These are phyloP conservation scores for Erucastrum elatum DNA, from an alignment of 345 rosid species.

Conservation along the genomic window DNA sequence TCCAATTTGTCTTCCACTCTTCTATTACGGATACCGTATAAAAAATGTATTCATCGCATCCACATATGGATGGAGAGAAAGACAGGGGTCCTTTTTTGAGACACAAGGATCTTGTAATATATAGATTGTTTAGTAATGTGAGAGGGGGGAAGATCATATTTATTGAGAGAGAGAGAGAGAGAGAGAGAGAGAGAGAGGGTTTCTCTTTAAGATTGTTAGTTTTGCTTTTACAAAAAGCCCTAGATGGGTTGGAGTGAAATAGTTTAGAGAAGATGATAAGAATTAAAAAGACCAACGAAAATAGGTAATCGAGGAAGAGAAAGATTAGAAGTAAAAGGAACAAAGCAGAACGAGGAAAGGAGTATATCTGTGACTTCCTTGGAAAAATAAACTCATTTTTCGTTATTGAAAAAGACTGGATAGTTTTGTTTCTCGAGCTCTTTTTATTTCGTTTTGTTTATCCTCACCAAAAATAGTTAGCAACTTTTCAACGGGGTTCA, in stretches of 20 bases:
- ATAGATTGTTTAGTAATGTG: constrained; percentile 3
- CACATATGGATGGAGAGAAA: neutral
- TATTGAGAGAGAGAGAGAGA: constrained; percentile 34
- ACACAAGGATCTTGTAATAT: neutral
- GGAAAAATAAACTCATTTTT: constrained; percentile 15
- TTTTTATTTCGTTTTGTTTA: neutral
- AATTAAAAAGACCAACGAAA: constrained; percentile 23
- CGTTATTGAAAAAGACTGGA: neutral
- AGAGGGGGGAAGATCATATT: constrained; percentile 15
- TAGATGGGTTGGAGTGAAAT: constrained; percentile 43
- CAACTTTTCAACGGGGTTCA: constrained; percentile 31
- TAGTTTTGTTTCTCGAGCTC: neutral
- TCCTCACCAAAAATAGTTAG: constrained; percentile 6
- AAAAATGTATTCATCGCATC: neutral
- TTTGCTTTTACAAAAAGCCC: constrained; percentile 15
- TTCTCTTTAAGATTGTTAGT: neutral
- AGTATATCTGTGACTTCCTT: constrained; percentile 4
- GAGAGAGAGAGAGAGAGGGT: constrained; percentile 15
- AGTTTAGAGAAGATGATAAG: constrained; percentile 7
- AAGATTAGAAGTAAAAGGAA: neutral
- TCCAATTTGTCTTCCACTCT: neutral
- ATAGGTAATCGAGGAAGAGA: neutral
- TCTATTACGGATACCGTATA: neutral
- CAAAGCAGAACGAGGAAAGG: neutral
- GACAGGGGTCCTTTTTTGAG: neutral